Percentiles rank a stretch among this genome's conserved stretches.
These are phyloP conservation scores for Lojkania enalia DNA, from an alignment of 2,329 filamentous ascomycete genomes.

Conservation along the genomic window DNA sequence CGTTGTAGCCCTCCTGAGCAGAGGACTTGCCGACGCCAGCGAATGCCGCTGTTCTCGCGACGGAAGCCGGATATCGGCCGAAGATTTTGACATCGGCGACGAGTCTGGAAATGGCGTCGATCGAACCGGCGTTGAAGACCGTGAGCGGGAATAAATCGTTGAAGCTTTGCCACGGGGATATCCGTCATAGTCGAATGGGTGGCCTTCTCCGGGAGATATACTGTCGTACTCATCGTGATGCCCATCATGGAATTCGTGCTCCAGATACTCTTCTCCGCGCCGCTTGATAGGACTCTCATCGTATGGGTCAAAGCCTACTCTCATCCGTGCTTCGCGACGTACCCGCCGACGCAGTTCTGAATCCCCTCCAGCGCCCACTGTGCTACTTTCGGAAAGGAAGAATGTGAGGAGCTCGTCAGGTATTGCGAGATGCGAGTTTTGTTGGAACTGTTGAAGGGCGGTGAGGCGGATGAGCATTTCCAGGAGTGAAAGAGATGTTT, in stretches of 20 bases:
- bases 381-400: conserved; percentile 73
- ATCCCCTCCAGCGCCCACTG: conserved; percentile 67
- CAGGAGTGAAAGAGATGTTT: conserved; percentile 75
- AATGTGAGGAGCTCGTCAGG: conserved; percentile 87
- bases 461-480: conserved; percentile 86
- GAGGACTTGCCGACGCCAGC: conserved; percentile 35
- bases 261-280: conserved; percentile 67
- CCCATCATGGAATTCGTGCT: conserved; percentile 37
- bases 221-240: conserved; percentile 12
- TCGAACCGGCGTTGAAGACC: conserved; percentile 21
- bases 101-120: conserved; percentile 19
- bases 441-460: conserved; percentile 88
- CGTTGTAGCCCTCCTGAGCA: conserved; percentile 38
- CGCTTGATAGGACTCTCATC: conserved; percentile 70
- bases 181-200: conserved; percentile 33
- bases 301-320: conserved; percentile 73
- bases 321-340: conserved; percentile 61
- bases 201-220: conserved; percentile 5
- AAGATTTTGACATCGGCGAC: conserved; percentile 13
- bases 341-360: conserved; percentile 63
- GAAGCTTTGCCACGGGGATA: conserved; percentile 29
- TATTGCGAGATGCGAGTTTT: conserved; percentile 84
- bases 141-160: conserved; percentile 20
- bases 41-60: conserved; percentile 12
- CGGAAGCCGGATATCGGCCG: conserved; percentile 24